These are phyloP conservation scores for Trichophyton equinum DNA, from an alignment of 2,329 filamentous ascomycete genomes.

Conservation along the genomic window DNA sequence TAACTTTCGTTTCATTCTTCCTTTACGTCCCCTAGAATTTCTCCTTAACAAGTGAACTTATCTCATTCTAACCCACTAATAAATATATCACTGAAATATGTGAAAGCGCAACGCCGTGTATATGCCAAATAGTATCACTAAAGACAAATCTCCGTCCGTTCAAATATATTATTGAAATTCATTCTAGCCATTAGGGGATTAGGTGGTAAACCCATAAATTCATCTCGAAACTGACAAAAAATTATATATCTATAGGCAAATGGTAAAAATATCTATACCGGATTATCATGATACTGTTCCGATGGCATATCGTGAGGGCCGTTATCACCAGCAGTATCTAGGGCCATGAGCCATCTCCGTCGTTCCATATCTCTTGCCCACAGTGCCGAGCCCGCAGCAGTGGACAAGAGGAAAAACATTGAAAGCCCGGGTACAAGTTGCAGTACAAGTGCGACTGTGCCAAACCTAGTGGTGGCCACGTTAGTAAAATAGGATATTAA, in stretches of 20 bases:
- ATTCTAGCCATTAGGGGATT: not conserved
- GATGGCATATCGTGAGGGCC: conserved; percentile 13
- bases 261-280: conserved; percentile 8
- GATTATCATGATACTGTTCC: conserved; percentile 29
- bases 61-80: not conserved
- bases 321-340: not conserved
- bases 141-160: not conserved
- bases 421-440: conserved; percentile 81
- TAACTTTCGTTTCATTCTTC: not conserved
- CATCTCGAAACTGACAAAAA: not conserved
- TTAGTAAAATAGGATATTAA: not conserved
- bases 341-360: conserved; percentile 4
- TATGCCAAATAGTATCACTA: not conserved
- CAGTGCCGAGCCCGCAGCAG: conserved; percentile 68
- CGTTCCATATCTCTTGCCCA: conserved; percentile 72
- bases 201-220: not conserved
- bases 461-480: conserved; percentile 46
- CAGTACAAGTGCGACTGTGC: conserved; percentile 67
- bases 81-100: no score
- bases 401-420: conserved; percentile 90
- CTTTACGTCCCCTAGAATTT: not conserved
- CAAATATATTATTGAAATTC: not conserved
- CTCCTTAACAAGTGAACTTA: not conserved
- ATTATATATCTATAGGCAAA: not conserved
- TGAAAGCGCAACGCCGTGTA: not conserved